Base-by-base conservation (phyloP, 1,284 basidiomycete species). In the Xerocomus tenax region DNA sequence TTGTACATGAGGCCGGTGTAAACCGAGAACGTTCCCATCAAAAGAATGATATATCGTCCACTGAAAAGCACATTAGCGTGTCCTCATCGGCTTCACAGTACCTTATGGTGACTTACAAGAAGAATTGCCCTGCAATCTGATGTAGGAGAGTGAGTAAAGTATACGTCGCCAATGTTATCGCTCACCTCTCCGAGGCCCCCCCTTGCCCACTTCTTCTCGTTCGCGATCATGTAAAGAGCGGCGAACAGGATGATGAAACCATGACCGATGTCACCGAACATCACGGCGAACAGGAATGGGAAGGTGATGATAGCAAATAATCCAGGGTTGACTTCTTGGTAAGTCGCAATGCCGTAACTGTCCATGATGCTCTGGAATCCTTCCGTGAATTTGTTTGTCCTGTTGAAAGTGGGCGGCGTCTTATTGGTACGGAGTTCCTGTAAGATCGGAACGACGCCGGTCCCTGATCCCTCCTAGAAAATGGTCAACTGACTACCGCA, bases 181-280 rank as follows among this genome's bases (percentile, higher is more conserved):
- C 74, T 54, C 53, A 86, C 82, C 71, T 96, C 93, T 58, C 81
- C 90, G 34, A 95, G 75, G 54, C 86, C 81, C 29, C 72, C 73
- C 66, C 85, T 89, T 15, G 78, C 82, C 62, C 94, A 77, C 66
- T 81, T 84, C 65, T 78, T 82, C 72, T 99, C 96, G 41, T 80
- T 78, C 50, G 87, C 50, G 64, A 96, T 91, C 91, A 98, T 93
- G 54, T 78, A 80, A 7, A 84, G 57, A 2, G 91, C 94, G 19
- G 85, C 79, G 32, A 80, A 63, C 58, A 89, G 77, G 63, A 92
- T 87, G 64, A 98, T 83, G 54, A 84, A 73, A 39, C 92, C 96
- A 70, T 99, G 95, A 9, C 96, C 96, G 65, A 98, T 89, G 69
- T 99, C 95, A 64, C 95, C 96, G 67, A 99, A 99, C 95, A 99